A percentile compares a stretch with the other conserved stretches of the same genome.
These are phyloP conservation scores for Wickerhamiella nectarea DNA, from an alignment of 805 yeast species.

Conservation along the genomic window DNA sequence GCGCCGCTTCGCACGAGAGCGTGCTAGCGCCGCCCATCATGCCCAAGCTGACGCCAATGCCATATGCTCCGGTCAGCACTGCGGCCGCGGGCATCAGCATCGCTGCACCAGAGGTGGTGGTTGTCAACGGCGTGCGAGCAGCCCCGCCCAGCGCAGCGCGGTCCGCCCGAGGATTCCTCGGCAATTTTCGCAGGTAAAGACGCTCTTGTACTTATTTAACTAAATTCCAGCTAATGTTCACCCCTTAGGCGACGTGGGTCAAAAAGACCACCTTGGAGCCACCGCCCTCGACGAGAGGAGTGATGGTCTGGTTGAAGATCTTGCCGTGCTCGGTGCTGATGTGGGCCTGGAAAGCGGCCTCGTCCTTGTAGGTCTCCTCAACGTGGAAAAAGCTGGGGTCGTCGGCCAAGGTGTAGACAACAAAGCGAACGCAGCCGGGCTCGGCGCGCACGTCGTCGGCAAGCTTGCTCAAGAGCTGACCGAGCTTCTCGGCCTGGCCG, in stretches of 20 bases:
- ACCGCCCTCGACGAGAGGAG: slow-evolving; percentile 18
- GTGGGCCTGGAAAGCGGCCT: slow-evolving; percentile 21
- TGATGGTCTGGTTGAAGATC: slow-evolving; percentile 19
- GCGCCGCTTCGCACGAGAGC: slow-evolving; percentile 6
- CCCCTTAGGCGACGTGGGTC: slow-evolving; percentile 12
- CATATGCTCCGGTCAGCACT: background rate
- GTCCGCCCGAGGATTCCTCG: slow-evolving; percentile 4
- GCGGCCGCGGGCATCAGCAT: background rate
- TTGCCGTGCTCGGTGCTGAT: slow-evolving; percentile 20
- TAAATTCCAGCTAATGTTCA: too few relatives aligned
- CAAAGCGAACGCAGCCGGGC: slow-evolving; percentile 22
- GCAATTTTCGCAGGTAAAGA: background rate
- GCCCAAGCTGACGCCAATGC: background rate
- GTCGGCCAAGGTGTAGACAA: slow-evolving; percentile 18
- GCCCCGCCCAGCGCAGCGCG: background rate
- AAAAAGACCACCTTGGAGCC: slow-evolving; percentile 19
- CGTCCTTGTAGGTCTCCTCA: slow-evolving; percentile 23
- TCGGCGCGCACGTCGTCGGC: slow-evolving; percentile 19
- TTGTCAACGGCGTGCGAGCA: slow-evolving; percentile 5
- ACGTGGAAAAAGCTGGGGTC: slow-evolving; percentile 18
- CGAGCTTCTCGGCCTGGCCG: slow-evolving; percentile 18
- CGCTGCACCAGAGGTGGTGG: slow-evolving; percentile 3
- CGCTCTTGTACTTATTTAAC: background rate
- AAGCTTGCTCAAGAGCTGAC: slow-evolving; percentile 14
- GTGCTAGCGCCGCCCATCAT: slow-evolving; percentile 4